These are phyloP conservation scores for Gonium pectorale DNA, from an alignment of 139 green algal species.

Conservation along the genomic window DNA sequence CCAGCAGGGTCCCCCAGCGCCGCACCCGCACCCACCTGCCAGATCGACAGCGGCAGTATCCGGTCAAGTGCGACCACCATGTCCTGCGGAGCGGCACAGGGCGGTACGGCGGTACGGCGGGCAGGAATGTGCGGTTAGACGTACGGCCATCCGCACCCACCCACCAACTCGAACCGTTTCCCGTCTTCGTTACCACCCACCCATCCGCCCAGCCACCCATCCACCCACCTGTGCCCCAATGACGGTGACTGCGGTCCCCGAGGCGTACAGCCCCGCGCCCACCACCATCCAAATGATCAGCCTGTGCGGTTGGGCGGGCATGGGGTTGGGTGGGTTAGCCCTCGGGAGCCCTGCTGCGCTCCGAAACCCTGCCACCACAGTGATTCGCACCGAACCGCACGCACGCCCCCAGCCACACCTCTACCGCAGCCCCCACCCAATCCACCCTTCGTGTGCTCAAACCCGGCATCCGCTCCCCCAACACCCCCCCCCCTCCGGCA, in stretches of 20 bases:
- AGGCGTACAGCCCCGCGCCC: not conserved
- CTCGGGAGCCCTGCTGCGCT: not conserved
- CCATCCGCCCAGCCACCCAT: no score
- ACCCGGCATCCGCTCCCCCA: not conserved
- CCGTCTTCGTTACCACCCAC: no score
- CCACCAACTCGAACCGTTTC: no score
- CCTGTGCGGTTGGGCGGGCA: not conserved
- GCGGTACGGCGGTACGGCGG: no score
- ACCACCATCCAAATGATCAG: not conserved
- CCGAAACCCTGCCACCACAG: no score
- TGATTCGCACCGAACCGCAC: no score
- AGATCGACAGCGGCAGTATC: not conserved
- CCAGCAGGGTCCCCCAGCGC: not conserved
- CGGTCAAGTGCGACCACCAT: not conserved
- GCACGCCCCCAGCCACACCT: no score
- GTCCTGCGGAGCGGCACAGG: no score
- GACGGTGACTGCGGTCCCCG: not conserved
- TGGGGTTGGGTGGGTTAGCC: not conserved
- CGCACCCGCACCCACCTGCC: not conserved
- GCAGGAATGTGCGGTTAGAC: no score
- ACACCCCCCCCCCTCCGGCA: not conserved
- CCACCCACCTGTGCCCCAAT: no score
- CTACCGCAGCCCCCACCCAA: no score
- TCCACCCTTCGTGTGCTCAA: not conserved
- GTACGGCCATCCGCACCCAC: no score